Base-by-base conservation (phyloP, 305 asterid genomes). In the Andrographis paniculata region DNA sequence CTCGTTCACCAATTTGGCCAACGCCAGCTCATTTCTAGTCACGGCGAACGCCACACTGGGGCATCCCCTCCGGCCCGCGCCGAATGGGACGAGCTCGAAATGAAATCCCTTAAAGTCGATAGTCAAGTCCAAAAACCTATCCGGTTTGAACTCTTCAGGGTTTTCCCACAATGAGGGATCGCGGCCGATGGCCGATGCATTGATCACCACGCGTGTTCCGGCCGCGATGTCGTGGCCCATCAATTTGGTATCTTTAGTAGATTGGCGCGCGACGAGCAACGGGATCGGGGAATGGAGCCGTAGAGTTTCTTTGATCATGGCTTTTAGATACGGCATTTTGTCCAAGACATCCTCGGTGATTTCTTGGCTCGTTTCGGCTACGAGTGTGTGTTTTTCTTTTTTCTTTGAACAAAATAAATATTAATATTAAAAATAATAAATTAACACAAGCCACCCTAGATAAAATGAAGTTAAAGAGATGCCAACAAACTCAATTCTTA, bases 261-360 rank as follows among this genome's bases (percentile, higher is more conserved):
- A 41, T 14, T 59, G 39, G 12, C 63, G 20, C 2, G 64, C 43
- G 0, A 28, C 56, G 15, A 16, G 62, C 11, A 30, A 20, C 1
- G 70, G 50, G 1, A 50, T 1, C 2, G 74, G 66, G 13, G 69
- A 42, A 35, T 68, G 69, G 9, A 9, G 12, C 2, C 69, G 62
- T 3, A 58, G 22, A 3, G 57, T 63, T 37, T 64, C 75, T 36
- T 63, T 69, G 41, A 69, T 42, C 41, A 69, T 64, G 2, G 79
- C 80, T 63, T 72, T 70, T 19, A 79, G 30, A 14, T 65, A 75
- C 8, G 37, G 44, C 77, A 76, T 79, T 49, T 76, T 70, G 2
- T 37, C 62, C 20, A 73, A 20, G 43, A 67, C 73, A 0, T 55
- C 10, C 1, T 65, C 64, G 0, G 50, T 60, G 28, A 73, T 58